These are phyloP conservation scores for Bjerkandera adusta DNA, from an alignment of 1,284 basidiomycete species.

Conservation along the genomic window DNA sequence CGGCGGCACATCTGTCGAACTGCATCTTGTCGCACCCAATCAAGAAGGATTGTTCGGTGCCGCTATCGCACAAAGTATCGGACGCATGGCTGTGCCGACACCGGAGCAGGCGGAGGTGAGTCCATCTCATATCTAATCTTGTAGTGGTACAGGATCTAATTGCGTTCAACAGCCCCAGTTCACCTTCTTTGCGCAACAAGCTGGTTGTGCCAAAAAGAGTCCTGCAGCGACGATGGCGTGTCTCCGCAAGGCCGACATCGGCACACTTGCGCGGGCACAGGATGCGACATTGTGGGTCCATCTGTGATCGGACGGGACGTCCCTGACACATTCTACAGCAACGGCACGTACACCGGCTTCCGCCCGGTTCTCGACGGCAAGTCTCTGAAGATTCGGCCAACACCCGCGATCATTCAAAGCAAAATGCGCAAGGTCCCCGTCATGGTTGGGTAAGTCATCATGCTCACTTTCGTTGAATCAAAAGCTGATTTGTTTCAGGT, in stretches of 20 bases:
- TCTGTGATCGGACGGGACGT: too few relatives aligned
- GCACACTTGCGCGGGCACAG: conserved; percentile 51
- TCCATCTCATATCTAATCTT: not conserved
- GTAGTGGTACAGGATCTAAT: not conserved
- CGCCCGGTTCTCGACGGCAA: conserved; percentile 47
- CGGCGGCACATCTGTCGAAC: conserved; percentile 51
- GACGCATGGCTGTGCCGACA: conserved; percentile 43
- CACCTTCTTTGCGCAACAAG: conserved; percentile 43
- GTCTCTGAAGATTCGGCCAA: conserved; percentile 47
- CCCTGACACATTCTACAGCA: conserved; percentile 13
- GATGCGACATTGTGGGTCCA: conserved; percentile 39
- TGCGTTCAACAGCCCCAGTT: conserved; percentile 28
- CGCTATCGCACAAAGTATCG: conserved; percentile 62
- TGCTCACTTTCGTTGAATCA: not conserved
- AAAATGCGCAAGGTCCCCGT: conserved; percentile 49
- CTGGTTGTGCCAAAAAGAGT: conserved; percentile 43
- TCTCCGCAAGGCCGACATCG: conserved; percentile 46
- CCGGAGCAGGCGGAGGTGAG: conserved; percentile 49
- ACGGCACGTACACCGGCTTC: conserved; percentile 40
- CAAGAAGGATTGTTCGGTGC: conserved; percentile 42
- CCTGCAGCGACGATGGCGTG: conserved; percentile 40
- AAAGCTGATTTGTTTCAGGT: too few relatives aligned
- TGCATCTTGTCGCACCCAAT: conserved; percentile 50
- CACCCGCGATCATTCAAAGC: conserved; percentile 39
- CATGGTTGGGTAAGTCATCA: conserved; percentile 59